These are phyloP conservation scores for Lolium multiflorum DNA, from an alignment of 176 grass and related monocot genomes.

Conservation along the genomic window DNA sequence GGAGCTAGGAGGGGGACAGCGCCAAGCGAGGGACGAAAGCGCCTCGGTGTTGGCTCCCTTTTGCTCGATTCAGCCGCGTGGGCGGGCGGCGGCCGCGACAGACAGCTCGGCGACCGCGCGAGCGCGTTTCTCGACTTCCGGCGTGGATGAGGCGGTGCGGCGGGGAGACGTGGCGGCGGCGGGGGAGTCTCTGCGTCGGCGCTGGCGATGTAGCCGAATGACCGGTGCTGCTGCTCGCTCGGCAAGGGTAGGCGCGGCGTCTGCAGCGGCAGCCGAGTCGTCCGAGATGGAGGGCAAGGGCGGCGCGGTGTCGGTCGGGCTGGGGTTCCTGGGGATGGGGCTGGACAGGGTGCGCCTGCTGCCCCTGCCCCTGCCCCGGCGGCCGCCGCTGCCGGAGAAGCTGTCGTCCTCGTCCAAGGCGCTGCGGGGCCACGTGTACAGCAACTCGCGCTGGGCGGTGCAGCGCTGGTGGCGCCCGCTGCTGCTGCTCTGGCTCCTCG, in stretches of 20 bases:
- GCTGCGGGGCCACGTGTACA: constrained; percentile 57
- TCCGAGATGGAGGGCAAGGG: constrained; percentile 43
- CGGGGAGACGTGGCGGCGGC: neutral
- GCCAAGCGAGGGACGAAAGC: neutral
- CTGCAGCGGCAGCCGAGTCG: neutral
- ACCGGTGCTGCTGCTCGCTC: constrained; percentile 3
- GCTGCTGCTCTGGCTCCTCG: constrained; percentile 54
- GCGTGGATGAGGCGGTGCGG: constrained; percentile 22
- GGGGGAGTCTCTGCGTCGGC: neutral
- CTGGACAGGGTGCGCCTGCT: constrained; percentile 42
- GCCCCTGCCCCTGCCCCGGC: neutral
- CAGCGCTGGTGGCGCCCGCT: constrained; percentile 50
- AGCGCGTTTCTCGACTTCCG: neutral
- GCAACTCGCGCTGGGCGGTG: constrained; percentile 46
- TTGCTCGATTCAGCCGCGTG: constrained; percentile 19
- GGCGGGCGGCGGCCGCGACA: neutral
- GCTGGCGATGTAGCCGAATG: constrained; percentile 47
- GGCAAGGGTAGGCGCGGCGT: neutral
- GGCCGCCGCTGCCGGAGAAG: constrained; percentile 56
- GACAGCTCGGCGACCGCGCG: constrained; percentile 6
- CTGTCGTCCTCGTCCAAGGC: constrained; percentile 47
- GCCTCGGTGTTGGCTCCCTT: constrained; percentile 1
- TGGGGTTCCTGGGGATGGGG: constrained; percentile 44
- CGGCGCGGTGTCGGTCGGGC: constrained; percentile 11
- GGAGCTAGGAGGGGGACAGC: neutral